Conservation (phyloP, 2,329 filamentous ascomycete species). For the Ceratocystis diversiconidia region DNA sequence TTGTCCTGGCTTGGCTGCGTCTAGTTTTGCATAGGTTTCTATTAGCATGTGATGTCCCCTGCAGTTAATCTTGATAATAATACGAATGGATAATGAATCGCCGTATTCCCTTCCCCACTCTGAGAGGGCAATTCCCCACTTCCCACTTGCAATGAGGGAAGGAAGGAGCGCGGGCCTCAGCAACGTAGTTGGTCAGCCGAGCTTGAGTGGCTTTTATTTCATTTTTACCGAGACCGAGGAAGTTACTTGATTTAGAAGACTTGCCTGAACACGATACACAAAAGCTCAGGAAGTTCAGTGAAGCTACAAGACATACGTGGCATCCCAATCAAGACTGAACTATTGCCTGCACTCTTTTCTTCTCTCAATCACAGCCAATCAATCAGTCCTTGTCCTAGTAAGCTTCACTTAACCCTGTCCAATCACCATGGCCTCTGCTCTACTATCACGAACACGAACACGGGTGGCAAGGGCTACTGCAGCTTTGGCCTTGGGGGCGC, state of each 20-base stretch:
- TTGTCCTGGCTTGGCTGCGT: too few relatives aligned
- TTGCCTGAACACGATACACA: not conserved
- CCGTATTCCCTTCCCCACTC: not conserved
- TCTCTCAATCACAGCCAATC: not conserved
- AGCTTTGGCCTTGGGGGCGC: not conserved
- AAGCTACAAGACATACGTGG: not conserved
- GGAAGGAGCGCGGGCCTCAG: not conserved
- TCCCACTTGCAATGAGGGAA: not conserved
- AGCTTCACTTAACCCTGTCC: not conserved
- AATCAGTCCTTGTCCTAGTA: not conserved
- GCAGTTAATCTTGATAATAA: too few relatives aligned
- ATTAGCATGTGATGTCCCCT: too few relatives aligned
- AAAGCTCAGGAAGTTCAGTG: not conserved
- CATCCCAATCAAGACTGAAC: not conserved
- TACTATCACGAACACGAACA: constrained; percentile 4
- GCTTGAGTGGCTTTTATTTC: not conserved
- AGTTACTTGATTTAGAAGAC: not conserved
- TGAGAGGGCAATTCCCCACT: not conserved
- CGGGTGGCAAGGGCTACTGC: not conserved
- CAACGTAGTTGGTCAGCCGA: not conserved
- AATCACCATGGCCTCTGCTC: not conserved
- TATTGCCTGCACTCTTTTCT: not conserved
- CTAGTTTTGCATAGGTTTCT: too few relatives aligned
- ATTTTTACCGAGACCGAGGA: not conserved
- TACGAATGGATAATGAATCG: not conserved